phyloP scores from a whole-genome alignment of 2,329 filamentous ascomycete genomes.

The Bertia moriformis region DNA sequence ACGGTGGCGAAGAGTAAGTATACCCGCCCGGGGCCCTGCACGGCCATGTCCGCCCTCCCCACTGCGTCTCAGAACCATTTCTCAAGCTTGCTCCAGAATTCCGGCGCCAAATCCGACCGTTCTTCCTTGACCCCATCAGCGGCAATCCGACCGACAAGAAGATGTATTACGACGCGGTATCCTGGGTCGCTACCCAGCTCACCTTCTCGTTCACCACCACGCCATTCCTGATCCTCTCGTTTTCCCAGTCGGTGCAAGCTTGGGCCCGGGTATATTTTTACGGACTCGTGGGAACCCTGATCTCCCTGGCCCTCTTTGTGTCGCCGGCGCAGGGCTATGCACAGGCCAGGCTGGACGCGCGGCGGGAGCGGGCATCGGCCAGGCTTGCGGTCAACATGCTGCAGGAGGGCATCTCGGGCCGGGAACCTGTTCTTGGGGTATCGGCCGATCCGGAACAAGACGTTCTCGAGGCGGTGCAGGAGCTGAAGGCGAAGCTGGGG shows the following conservation, averaged over 20 bases:
- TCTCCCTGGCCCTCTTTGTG: conserved; percentile 38
- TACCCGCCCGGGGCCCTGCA: too few relatives aligned
- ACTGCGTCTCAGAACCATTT: conserved; percentile 6
- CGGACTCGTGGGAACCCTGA: conserved; percentile 33
- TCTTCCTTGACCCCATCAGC: conserved; percentile 48
- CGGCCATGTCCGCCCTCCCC: neutral
- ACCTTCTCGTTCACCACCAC: conserved; percentile 45
- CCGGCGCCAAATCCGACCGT: conserved; percentile 50
- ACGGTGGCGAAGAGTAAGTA: conserved; percentile 54
- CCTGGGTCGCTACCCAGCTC: conserved; percentile 43
- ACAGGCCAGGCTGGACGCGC: conserved; percentile 12
- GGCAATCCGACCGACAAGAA: conserved; percentile 35
- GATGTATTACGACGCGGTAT: conserved; percentile 46
- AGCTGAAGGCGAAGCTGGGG: conserved; percentile 34
- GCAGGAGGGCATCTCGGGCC: conserved; percentile 15
- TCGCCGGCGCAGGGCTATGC: conserved; percentile 33
- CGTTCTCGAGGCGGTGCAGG: conserved; percentile 44
- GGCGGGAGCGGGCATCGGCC: too few relatives aligned
- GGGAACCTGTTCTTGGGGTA: conserved; percentile 36
- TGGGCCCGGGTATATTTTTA: conserved; percentile 55
- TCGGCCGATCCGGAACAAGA: conserved; percentile 43
- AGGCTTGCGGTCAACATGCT: too few relatives aligned
- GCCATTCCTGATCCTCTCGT: conserved; percentile 47
- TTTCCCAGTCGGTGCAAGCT: conserved; percentile 33
- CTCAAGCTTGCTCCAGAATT: conserved; percentile 41